phyloP scores from a whole-genome alignment of 2,329 filamentous ascomycete species.

The Penicillium sp. region DNA sequence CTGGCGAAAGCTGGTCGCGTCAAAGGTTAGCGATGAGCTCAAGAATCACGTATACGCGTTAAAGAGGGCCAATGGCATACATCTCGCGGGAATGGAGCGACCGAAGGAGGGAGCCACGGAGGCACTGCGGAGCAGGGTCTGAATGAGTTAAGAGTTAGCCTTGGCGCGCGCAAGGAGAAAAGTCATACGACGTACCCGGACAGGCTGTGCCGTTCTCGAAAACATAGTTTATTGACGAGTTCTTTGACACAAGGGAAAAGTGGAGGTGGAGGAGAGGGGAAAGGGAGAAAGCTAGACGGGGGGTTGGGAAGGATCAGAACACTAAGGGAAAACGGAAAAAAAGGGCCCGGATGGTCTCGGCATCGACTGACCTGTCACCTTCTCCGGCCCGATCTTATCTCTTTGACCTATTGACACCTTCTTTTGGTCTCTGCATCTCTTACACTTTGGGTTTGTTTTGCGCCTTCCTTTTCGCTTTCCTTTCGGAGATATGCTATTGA shows the following conservation, averaged over 20 bases:
- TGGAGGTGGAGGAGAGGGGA: conserved; percentile 9
- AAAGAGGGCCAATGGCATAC: conserved; percentile 36
- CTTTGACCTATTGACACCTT: conserved; percentile 2
- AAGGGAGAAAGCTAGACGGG: conserved; percentile 4
- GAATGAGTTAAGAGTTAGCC: conserved; percentile 43
- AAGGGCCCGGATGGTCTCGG: conserved; percentile 34
- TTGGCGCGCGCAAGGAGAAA: conserved; percentile 29
- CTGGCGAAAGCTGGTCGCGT: conserved; percentile 61
- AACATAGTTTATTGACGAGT: conserved; percentile 35
- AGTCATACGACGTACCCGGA: conserved; percentile 41
- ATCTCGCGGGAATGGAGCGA: conserved; percentile 51
- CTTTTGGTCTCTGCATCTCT: not conserved
- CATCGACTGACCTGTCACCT: conserved; percentile 17
- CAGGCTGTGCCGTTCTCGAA: conserved; percentile 40
- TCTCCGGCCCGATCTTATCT: conserved; percentile 23
- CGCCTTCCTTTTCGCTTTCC: not conserved
- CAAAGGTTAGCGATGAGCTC: conserved; percentile 18
- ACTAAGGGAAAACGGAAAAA: conserved; percentile 29
- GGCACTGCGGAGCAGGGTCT: conserved; percentile 56
- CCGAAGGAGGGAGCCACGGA: conserved; percentile 45
- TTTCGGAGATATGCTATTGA: conserved; percentile 4
- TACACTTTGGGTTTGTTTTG: not conserved
- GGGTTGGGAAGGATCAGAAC: conserved; percentile 14
- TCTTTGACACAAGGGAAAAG: conserved; percentile 16
- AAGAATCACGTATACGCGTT: not conserved